These are phyloP conservation scores for Mortierella alpina DNA, from an alignment of 192 early-diverging fungal genomes.

Conservation along the genomic window DNA sequence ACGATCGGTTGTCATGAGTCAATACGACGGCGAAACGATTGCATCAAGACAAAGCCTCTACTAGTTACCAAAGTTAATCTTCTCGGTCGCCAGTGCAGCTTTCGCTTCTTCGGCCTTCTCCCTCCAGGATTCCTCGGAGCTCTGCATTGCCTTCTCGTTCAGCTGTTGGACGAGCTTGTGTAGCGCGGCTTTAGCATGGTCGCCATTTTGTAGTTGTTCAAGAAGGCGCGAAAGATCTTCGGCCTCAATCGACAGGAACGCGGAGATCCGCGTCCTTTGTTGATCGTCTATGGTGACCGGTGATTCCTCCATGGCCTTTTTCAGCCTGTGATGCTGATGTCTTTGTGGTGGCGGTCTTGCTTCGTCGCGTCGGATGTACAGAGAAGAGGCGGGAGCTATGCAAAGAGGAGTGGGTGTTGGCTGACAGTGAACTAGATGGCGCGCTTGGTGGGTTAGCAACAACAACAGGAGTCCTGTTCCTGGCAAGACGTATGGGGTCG, in stretches of 20 bases:
- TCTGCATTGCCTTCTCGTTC: constrained; percentile 24
- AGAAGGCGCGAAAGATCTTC: constrained; percentile 29
- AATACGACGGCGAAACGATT: neutral
- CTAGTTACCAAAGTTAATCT: constrained; percentile 36
- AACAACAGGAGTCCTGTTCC: too few relatives aligned
- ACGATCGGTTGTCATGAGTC: neutral
- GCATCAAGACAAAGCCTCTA: neutral
- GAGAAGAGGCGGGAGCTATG: neutral
- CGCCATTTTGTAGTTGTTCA: constrained; percentile 26
- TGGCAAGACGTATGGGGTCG: too few relatives aligned
- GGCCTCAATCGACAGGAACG: constrained; percentile 28
- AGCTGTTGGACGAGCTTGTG: constrained; percentile 26
- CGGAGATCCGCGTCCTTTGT: constrained; percentile 40
- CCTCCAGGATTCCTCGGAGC: constrained; percentile 25
- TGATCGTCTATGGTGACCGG: constrained; percentile 23
- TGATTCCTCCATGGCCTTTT: constrained; percentile 34
- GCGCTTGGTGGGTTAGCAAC: too few relatives aligned
- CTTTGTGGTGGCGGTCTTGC: neutral
- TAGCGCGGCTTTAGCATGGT: constrained; percentile 7
- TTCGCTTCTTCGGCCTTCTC: constrained; percentile 39
- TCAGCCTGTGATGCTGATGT: neutral
- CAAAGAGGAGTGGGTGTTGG: too few relatives aligned
- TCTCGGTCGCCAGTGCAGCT: constrained; percentile 32
- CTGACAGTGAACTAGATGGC: too few relatives aligned
- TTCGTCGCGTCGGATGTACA: constrained; percentile 1